Conservation (phyloP, 148 eudicot genomes). For the Nyssa sinensis region DNA sequence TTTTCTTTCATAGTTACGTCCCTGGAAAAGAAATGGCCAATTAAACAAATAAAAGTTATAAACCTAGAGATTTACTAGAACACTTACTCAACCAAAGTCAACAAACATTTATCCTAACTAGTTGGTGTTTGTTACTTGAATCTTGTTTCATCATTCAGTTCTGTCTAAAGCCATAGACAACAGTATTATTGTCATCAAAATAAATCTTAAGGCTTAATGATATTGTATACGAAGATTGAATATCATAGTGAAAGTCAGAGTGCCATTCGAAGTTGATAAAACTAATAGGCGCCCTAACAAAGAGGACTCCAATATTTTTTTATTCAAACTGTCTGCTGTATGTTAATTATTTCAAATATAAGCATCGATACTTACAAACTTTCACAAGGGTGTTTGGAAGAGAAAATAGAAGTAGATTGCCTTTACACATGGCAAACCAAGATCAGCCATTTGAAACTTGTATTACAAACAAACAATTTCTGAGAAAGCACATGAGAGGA, state of each 20-base stretch:
- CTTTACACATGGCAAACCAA: not conserved
- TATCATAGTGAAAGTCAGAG: not conserved
- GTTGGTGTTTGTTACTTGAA: not conserved
- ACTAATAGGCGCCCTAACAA: no score
- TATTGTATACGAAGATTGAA: not conserved
- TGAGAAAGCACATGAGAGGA: no score
- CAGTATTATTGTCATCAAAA: not conserved
- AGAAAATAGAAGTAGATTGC: not conserved
- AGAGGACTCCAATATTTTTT: no score
- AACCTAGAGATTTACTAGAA: no score
- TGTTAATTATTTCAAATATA: no score
- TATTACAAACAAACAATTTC: no score
- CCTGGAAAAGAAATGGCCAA: slow-evolving; percentile 12
- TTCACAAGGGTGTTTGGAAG: no score
- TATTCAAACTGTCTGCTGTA: no score
- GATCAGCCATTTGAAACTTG: no score
- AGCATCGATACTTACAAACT: no score
- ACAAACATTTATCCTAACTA: not conserved
- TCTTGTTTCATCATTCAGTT: not conserved
- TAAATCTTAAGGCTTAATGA: not conserved
- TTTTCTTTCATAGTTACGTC: slow-evolving; percentile 53
- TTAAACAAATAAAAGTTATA: not conserved
- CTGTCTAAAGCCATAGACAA: not conserved
- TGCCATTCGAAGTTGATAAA: not conserved
- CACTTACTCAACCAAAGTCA: not conserved